Percentiles rank a stretch among this genome's conserved stretches.
These are phyloP conservation scores for Vanderwaltozyma verrucispora DNA, from an alignment of 805 yeast species.

Conservation along the genomic window DNA sequence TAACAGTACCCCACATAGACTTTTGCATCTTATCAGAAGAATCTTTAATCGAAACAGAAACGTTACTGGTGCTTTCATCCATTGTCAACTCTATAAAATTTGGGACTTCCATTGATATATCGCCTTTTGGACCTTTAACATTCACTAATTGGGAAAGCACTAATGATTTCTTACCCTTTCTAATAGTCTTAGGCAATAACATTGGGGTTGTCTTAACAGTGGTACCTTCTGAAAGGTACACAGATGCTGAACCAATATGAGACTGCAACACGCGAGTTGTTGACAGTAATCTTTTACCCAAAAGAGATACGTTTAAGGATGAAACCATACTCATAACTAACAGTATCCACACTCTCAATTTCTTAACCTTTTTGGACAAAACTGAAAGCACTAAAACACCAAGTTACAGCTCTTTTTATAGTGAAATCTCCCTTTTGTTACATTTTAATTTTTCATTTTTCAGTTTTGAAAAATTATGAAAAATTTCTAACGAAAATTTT, in stretches of 20 bases:
- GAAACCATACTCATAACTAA: too few species aligned
- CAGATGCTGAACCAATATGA: constrained; percentile 75
- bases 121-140: constrained; percentile 73
- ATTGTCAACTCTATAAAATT: constrained; percentile 46
- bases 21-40: constrained; percentile 55
- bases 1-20: constrained; percentile 90
- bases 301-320: not conserved
- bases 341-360: too few species aligned
- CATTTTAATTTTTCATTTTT: too few species aligned
- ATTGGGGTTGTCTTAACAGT: constrained; percentile 31
- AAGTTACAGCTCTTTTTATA: too few species aligned
- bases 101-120: constrained; percentile 53
- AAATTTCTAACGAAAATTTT: too few species aligned
- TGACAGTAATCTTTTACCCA: not conserved
- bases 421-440: too few species aligned
- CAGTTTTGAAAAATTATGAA: too few species aligned
- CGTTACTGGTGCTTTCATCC: constrained; percentile 24
- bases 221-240: constrained; percentile 56
- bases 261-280: constrained; percentile 30
- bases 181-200: constrained; percentile 45
- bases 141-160: constrained; percentile 48
- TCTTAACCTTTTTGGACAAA: too few species aligned
- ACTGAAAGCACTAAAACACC: too few species aligned
- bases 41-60: constrained; percentile 49
- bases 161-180: constrained; percentile 55